Evolutionary conservation across 2,329 filamentous ascomycete species (phyloP).

Genomic region (Alternaria sp.): DNA sequence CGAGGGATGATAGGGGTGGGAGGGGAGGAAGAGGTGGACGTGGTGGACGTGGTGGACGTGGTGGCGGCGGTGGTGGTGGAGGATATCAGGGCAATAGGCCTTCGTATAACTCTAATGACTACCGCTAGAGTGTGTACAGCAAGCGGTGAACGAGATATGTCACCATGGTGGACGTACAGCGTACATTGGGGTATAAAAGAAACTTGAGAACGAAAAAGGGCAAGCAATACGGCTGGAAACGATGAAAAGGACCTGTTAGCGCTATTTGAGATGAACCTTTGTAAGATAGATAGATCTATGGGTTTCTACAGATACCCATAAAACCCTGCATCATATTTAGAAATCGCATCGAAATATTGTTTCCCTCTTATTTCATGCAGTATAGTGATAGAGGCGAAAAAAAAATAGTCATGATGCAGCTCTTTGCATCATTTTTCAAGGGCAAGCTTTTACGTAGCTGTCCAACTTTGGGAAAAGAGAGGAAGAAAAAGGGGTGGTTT

Average conservation of each 20-base stretch:
- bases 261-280: neutral
- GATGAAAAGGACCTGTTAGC: neutral
- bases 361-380: no score
- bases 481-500: no score
- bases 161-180: no score
- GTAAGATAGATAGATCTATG: conserved; percentile 12
- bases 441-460: no score
- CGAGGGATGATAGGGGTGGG: conserved; percentile 27
- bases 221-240: neutral
- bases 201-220: no score
- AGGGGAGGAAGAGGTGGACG: conserved; percentile 37
- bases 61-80: conserved; percentile 29
- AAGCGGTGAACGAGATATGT: neutral
- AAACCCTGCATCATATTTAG: neutral
- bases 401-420: no score
- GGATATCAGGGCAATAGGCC: conserved; percentile 27
- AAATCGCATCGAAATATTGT: neutral
- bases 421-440: no score
- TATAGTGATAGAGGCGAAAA: no score
- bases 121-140: conserved; percentile 7
- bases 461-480: no score
- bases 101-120: conserved; percentile 32
- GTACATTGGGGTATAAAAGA: no score
- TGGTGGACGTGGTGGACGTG: conserved; percentile 32
- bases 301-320: neutral